Evolutionary conservation across 345 rosid species (phyloP), one percentile per base, ranked within the genome.

Genomic region (Rhodamnia argentea): DNA sequence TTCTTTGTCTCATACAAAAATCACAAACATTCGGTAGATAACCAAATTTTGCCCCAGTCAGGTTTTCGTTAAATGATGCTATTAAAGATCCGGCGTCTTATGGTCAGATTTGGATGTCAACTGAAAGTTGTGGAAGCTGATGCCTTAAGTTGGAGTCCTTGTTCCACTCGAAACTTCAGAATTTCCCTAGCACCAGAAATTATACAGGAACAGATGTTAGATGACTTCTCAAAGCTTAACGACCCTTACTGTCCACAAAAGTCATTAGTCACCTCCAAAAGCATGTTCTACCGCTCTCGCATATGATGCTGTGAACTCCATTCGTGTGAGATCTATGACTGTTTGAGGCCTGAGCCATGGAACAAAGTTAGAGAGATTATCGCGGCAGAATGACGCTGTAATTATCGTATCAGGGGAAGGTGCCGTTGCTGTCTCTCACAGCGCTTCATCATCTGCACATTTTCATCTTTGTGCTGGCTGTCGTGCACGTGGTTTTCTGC

Each of bases 371-470:
- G 23, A 16, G 23, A 70, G 78, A 32, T 64, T 18, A 12, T 50
- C 10, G 78, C 11, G 44, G 40, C 3, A 2, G 24, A 64, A 16
- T 64, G 37, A 64, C 23, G 23, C 76, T 1, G 13, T 14, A 52
- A 53, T 64, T 37, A 52, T 6, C 14, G 82, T 88, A 86, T 32
- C 96, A 95, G 98, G 98, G 94, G 74, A 91, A 92, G 86, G 94
- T 86, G 10, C 92, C 96, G 27, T 82, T 96, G 59, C 88, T 95
- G 89, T 95, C 96, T 7, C 16, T 81, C 5, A 91, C 92, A 22
- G 98, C 99, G 16, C 83, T 96, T 76, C 98, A 96, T 82, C 96
- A 96, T 89, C 95, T 96, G 86, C 98, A 96, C 81, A 93, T 94
- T 82, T 94, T 96, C 86, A 96, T 95, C 89, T 96, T 96, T 37